Base-by-base conservation (phyloP, 2,329 filamentous ascomycete species). In the Phialemoniopsis sp. region DNA sequence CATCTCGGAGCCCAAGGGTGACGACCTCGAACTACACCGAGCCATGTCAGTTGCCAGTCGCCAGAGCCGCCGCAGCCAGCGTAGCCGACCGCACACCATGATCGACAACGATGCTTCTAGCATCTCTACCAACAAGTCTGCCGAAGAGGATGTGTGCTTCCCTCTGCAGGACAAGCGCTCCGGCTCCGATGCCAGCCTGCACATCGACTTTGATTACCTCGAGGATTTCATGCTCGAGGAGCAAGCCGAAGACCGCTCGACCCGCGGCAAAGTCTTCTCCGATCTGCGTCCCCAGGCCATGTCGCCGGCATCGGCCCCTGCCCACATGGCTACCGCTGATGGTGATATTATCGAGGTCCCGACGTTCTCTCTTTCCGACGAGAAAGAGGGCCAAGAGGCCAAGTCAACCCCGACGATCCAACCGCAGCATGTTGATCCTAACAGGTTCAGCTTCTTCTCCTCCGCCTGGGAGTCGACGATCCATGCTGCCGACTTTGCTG, bases 361-460 rank as follows among this genome's bases (percentile, higher is more conserved):
- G 4, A 73, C 70, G 8, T 64, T 65, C 28, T 62, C 29, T 7
- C 15, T 17, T 5, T 38, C 68, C 8, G 69, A 66, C 13, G 79
- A 82, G 54, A 80, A 81, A 53, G 52, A 46, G 3, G 49, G 52
- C 4, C 49, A 55, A 2, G 52, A 51, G 4, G 45, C n/a, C 48
- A 55, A 7, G 44, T 61, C 5, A 64, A 70, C 18, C 67, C 67
- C 47, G 40, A 39, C 47, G 4, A 42, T 42, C n/a, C 50, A 46
- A 13, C 58, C 53, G n/a, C 53, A 55, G 13, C 62, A 64, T 29
- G 58, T 73, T 34, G 82, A 88, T 42, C 75, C 79, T 26, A 93
- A 90, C 57, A 80, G 91, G 5, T 97, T 95, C 68, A 93, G 90
- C 46, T 96, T 97, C 67, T 98, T 98, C 64, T 96, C 90, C 0